Percentiles rank a stretch among this genome's conserved stretches.
phyloP scores from a whole-genome alignment of 441 rosid genomes.

The Arabidopsis hybrid region DNA sequence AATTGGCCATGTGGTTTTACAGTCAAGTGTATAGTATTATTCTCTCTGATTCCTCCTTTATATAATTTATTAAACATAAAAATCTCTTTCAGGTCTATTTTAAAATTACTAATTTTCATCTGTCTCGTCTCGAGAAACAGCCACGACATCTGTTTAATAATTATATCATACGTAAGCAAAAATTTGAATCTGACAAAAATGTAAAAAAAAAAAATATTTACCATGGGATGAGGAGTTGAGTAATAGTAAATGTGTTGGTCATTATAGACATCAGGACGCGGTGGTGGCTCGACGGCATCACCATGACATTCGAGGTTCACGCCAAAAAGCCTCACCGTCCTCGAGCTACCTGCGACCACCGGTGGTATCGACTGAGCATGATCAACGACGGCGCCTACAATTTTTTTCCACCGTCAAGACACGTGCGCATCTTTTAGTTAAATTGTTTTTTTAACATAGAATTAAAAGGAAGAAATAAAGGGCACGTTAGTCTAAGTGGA shows the following conservation, averaged over 20 bases:
- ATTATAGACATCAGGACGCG: constrained; percentile 30
- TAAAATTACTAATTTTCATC: constrained; percentile 25
- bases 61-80: constrained; percentile 10
- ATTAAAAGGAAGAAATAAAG: constrained; percentile 30
- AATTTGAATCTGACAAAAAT: background rate
- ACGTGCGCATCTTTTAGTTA: constrained; percentile 41
- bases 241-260: constrained; percentile 41
- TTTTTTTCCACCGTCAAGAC: constrained; percentile 36
- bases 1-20: constrained; percentile 42
- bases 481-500: constrained; percentile 43
- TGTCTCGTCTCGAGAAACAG: constrained; percentile 49
- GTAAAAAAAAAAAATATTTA: background rate
- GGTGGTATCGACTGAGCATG: constrained; percentile 29
- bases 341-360: constrained; percentile 59
- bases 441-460: background rate
- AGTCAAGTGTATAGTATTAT: constrained; percentile 38
- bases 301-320: constrained; percentile 82
- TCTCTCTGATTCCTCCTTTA: constrained; percentile 33
- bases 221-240: constrained; percentile 43
- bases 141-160: constrained; percentile 34
- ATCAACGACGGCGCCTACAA: constrained; percentile 43
- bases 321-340: constrained; percentile 82
- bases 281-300: constrained; percentile 44
- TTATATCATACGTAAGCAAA: constrained; percentile 20
- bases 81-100: constrained; percentile 21